Base-by-base conservation (phyloP, 257 asterid species). In the Salvia miltiorrhiza region DNA sequence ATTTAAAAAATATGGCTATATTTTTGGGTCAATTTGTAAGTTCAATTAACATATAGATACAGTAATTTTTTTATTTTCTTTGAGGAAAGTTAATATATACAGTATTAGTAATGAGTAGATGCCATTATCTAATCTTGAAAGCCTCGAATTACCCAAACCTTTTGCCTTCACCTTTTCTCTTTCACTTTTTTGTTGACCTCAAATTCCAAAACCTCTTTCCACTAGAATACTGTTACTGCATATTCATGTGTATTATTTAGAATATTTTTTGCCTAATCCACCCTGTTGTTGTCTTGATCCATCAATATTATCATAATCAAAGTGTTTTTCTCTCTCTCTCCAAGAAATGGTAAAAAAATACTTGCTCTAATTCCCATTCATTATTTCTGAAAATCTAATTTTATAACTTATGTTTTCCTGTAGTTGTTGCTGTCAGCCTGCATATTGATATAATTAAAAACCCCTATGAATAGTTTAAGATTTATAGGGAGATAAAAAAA, bases 181-280 rank as follows among this genome's bases (percentile, higher is more conserved):
- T 72, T 77, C 73, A 78, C 80, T 87, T 86, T 37, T 79, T 21
- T 71, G 81, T 87, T 87, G 83, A 85, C 89, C 86, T 81, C 79
- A 79, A 83, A 83, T 63, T 78, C 40, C 71, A 57, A 63, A 62
- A 72, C 41, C 72, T 50, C 71, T 24, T 68, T 73, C 73, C 61
- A 28, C 53, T 35, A 44, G 48, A 54, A 63, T 72, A 57, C 49
- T 63, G 63, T 11, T 8, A 16, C 48, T 57, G 40, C 52, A 41
- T 47, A 66, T 67, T 57, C 59, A 17, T 71, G 14, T 75, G 65
- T 65, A 74, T n/a, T 55, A 21, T 24, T 32, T 41, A n/a, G 78
- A 80, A 70, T 73, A 70, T 73, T 75, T 57, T 64, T 20, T 58
- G 48, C 40, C 47, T 33, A 71, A 59, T 66, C 73, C 74, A 71